Evolutionary conservation across 352 stramenopile genomes (phyloP).

Genomic region (Phytophthora hibernalis): DNA sequence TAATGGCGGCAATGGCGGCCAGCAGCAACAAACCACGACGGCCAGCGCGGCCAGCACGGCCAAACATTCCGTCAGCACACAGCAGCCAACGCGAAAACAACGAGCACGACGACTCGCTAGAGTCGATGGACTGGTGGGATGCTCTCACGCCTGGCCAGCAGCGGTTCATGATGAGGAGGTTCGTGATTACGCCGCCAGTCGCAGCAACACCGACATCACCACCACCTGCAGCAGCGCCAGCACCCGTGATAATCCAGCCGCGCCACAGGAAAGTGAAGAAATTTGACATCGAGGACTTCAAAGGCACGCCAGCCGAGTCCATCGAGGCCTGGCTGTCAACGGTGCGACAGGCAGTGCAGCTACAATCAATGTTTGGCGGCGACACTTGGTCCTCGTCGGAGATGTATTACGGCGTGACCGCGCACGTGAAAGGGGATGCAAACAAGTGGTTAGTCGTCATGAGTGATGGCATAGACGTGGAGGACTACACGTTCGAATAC

Average conservation of each 20-base stretch:
- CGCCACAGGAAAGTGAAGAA: background rate
- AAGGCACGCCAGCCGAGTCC: background rate
- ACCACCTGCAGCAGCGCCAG: too few relatives aligned
- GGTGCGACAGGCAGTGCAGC: background rate
- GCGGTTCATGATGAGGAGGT: background rate
- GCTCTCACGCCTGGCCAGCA: background rate
- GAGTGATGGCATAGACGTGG: background rate
- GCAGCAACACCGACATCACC: background rate
- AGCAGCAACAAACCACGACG: too few relatives aligned
- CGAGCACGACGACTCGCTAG: background rate
- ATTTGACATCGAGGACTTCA: slow-evolving; percentile 1
- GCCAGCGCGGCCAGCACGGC: background rate
- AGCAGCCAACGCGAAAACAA: background rate
- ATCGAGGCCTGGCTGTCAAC: background rate
- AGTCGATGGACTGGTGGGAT: background rate
- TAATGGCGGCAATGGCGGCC: too few relatives aligned
- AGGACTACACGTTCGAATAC: background rate
- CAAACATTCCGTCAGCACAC: background rate
- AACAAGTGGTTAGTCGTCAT: background rate
- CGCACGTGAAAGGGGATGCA: background rate
- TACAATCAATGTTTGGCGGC: background rate
- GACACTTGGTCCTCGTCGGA: background rate
- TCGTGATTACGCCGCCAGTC: background rate
- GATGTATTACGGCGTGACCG: slow-evolving; percentile 3
- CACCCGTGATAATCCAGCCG: too few relatives aligned